These are phyloP conservation scores for Fusarium sterilihyphosum DNA, from an alignment of 2,329 filamentous ascomycete species.

Conservation along the genomic window DNA sequence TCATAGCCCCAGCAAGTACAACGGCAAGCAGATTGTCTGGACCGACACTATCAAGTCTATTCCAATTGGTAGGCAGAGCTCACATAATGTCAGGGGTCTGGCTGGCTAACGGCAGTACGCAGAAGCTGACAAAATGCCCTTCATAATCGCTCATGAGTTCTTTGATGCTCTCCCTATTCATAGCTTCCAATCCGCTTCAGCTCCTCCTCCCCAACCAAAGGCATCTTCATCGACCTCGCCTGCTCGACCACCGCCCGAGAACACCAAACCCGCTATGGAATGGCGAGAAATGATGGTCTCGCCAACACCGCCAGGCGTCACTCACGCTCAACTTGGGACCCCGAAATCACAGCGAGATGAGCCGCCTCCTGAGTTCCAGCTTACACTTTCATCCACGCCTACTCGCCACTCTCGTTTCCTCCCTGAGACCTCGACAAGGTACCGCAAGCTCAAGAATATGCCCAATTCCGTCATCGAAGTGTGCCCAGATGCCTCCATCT, in stretches of 20 bases:
- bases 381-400: conserved; percentile 77
- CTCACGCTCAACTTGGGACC: conserved; percentile 63
- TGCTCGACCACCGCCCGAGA: conserved; percentile 48
- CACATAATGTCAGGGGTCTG: not conserved
- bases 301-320: conserved; percentile 66
- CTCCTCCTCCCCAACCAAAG: conserved; percentile 42
- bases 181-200: conserved; percentile 81
- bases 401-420: conserved; percentile 89
- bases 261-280: conserved; percentile 60
- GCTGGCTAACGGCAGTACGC: conserved; percentile 1
- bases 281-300: conserved; percentile 88
- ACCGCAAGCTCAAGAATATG: conserved; percentile 75
- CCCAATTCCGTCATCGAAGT: conserved; percentile 84
- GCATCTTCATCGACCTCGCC: conserved; percentile 46
- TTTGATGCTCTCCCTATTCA: conserved; percentile 98
- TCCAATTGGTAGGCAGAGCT: conserved; percentile 65
- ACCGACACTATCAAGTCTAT: conserved; percentile 88
- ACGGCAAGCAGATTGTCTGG: conserved; percentile 82
- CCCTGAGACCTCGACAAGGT: conserved; percentile 82
- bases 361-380: conserved; percentile 82
- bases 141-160: conserved; percentile 97
- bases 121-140: conserved; percentile 79
- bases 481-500: conserved; percentile 85
- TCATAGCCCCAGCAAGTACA: conserved; percentile 80
- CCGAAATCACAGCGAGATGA: conserved; percentile 62